Conservation (phyloP, 352 stramenopile species). For the Phytophthora capsici region DNA sequence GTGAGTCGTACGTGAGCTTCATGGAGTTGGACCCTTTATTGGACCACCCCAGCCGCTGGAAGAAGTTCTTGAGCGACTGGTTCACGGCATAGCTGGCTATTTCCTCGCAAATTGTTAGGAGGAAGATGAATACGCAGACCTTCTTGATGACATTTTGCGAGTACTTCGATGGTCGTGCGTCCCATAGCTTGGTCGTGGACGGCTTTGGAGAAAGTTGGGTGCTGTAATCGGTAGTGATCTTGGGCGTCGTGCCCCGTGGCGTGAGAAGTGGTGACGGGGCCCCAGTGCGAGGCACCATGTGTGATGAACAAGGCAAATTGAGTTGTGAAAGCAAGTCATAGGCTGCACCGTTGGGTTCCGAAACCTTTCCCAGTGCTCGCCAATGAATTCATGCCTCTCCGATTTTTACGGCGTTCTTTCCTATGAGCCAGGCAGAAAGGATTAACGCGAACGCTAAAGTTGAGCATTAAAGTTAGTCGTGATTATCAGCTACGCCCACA, state of each 20-base stretch:
- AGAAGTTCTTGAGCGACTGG: conserved; percentile 73
- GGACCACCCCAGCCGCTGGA: conserved; percentile 62
- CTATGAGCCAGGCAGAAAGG: conserved; percentile 6
- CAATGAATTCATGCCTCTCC: neutral
- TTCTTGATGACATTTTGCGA: conserved; percentile 61
- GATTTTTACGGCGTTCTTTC: neutral
- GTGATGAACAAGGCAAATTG: conserved; percentile 15
- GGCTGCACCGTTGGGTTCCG: conserved; percentile 1
- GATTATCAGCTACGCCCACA: neutral
- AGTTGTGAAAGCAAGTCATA: conserved; percentile 5
- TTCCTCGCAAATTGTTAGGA: conserved; percentile 53
- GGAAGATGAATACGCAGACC: conserved; percentile 65
- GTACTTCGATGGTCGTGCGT: conserved; percentile 55
- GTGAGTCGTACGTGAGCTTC: conserved; percentile 71
- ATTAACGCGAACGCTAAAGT: neutral
- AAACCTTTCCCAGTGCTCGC: neutral
- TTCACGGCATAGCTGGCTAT: conserved; percentile 66
- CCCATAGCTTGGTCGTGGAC: conserved; percentile 43
- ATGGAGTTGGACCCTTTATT: conserved; percentile 62
- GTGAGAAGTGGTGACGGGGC: conserved; percentile 24
- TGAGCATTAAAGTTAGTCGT: neutral
- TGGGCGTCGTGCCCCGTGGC: conserved; percentile 12
- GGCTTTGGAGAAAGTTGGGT: conserved; percentile 21
- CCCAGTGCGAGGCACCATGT: conserved; percentile 20
- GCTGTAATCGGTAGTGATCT: conserved; percentile 28